Conservation (phyloP, 2,329 filamentous ascomycete species). For the Epichloe gansuensis region DNA sequence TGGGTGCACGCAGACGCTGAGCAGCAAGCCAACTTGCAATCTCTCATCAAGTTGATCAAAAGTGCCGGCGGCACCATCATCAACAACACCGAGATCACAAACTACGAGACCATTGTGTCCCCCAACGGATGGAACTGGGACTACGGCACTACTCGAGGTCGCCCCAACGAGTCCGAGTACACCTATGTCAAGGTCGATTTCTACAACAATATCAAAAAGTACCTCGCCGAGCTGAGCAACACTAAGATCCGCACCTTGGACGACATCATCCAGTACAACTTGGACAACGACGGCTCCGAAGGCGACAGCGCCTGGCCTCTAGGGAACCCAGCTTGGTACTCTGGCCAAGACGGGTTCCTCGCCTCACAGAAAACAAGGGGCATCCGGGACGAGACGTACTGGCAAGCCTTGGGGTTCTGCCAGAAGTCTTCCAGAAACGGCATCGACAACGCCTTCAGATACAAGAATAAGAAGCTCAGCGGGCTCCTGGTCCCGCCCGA, state of each 20-base stretch:
- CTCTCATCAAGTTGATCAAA: constrained; percentile 36
- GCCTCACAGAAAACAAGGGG: constrained; percentile 50
- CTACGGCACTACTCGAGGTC: constrained; percentile 47
- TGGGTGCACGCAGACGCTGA: constrained; percentile 48
- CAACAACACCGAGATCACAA: constrained; percentile 56
- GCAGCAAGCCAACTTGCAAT: constrained; percentile 40
- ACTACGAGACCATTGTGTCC: constrained; percentile 47
- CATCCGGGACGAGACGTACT: constrained; percentile 50
- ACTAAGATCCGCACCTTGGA: constrained; percentile 45
- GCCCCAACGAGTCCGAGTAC: constrained; percentile 61
- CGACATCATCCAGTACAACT: constrained; percentile 54
- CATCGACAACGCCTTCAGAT: constrained; percentile 52
- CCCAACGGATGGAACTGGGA: constrained; percentile 65
- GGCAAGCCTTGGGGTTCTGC: constrained; percentile 50
- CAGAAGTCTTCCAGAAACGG: constrained; percentile 47
- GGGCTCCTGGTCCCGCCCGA: constrained; percentile 57
- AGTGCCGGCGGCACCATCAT: constrained; percentile 52
- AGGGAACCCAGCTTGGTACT: constrained; percentile 48
- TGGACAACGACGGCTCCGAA: constrained; percentile 50
- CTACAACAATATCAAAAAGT: constrained; percentile 47
- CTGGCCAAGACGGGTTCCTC: constrained; percentile 59
- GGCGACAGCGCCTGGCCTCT: constrained; percentile 47
- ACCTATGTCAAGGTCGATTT: constrained; percentile 61
- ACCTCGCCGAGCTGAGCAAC: constrained; percentile 50
- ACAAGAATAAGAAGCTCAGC: constrained; percentile 35